A percentile compares a stretch with the other conserved stretches of the same genome.
Evolutionary conservation across 202 grass and related monocot genomes (phyloP).

Genomic region (Setaria viridis): DNA sequence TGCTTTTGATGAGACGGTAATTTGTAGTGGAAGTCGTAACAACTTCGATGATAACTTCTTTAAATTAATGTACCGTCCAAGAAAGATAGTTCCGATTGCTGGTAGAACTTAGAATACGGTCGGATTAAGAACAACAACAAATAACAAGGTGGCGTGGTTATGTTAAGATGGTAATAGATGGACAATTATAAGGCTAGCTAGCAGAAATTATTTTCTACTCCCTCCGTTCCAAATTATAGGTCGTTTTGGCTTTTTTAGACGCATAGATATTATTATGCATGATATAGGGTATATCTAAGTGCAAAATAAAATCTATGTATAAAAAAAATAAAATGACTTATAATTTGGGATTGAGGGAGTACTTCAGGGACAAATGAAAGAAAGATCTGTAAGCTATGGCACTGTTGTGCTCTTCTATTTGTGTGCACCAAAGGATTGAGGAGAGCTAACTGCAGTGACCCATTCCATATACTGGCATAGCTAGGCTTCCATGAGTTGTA

Average conservation of each 20-base stretch:
- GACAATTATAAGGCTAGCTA: constrained; percentile 30
- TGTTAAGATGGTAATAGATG: constrained; percentile 7
- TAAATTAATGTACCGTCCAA: constrained; percentile 40
- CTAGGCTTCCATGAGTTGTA: neutral
- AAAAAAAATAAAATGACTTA: no score
- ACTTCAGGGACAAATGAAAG: neutral
- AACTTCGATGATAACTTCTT: constrained; percentile 19
- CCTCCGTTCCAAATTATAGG: no score
- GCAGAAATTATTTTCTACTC: neutral
- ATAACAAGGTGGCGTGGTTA: neutral
- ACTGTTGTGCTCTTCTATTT: neutral
- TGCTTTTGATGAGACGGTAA: constrained; percentile 2
- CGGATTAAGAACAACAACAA: constrained; percentile 17
- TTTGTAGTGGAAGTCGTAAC: neutral
- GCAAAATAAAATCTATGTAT: no score
- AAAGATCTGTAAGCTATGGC: neutral
- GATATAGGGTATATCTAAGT: no score
- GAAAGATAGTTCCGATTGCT: constrained; percentile 11
- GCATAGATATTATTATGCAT: no score
- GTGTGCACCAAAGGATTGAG: neutral
- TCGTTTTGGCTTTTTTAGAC: no score
- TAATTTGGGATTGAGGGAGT: neutral
- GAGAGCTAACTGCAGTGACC: neutral
- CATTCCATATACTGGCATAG: neutral
- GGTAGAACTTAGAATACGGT: neutral